Conservation (phyloP, 352 stramenopile genomes). For the Achlya hypogyna region DNA sequence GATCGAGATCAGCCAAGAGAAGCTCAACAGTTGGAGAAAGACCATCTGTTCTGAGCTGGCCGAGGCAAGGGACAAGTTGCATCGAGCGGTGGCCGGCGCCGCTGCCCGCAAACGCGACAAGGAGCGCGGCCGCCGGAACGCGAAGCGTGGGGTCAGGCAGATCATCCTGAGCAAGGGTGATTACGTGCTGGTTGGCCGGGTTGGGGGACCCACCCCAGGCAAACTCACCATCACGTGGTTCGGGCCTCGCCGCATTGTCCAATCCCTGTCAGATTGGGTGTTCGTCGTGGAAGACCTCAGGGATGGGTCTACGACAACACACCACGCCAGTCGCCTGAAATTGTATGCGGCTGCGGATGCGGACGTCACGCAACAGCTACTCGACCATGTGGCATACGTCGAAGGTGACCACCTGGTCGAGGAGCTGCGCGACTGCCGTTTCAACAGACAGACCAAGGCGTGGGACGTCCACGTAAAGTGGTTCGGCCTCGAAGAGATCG, state of each 20-base stretch:
- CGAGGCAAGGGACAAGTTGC: neutral
- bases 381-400: conserved; percentile 10
- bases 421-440: conserved; percentile 7
- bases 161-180: conserved; percentile 12
- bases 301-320: neutral
- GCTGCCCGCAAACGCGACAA: neutral
- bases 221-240: conserved; percentile 17
- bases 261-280: neutral
- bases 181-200: conserved; percentile 19
- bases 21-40: neutral
- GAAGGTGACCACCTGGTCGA: conserved; percentile 22
- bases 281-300: conserved; percentile 21
- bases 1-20: neutral
- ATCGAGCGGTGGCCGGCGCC: neutral
- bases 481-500: conserved; percentile 23
- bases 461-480: conserved; percentile 24
- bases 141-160: neutral
- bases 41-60: neutral
- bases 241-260: conserved; percentile 3
- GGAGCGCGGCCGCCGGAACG: neutral
- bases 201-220: neutral
- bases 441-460: too few relatives aligned
- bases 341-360: conserved; percentile 14
- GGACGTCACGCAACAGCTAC: conserved; percentile 1
- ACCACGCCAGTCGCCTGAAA: conserved; percentile 20